Conservation (phyloP, 495 filamentous ascomycete species). For the Bacidia gigantensis region DNA sequence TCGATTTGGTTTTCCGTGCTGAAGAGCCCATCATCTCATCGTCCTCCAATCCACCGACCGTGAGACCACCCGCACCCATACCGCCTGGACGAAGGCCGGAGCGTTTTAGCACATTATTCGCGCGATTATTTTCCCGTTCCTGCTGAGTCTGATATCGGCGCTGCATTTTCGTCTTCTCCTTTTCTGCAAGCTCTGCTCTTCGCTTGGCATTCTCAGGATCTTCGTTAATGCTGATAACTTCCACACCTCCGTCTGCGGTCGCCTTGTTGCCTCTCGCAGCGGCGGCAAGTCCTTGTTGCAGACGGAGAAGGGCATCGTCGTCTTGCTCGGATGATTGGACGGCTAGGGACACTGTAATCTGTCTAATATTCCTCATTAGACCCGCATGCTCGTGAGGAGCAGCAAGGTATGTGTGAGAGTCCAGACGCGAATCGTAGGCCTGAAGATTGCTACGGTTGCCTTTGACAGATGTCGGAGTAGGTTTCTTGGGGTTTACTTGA, state of each 20-base stretch:
- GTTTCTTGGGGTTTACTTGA: slow-evolving; percentile 28
- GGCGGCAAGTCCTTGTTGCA: slow-evolving; percentile 55
- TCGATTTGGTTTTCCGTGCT: slow-evolving; percentile 25
- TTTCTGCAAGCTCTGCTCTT: slow-evolving; percentile 60
- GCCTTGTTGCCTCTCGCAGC: slow-evolving; percentile 42
- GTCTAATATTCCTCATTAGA: slow-evolving; percentile 61
- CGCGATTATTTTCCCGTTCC: slow-evolving; percentile 47
- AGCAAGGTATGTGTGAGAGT: slow-evolving; percentile 72
- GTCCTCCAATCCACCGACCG: slow-evolving; percentile 62
- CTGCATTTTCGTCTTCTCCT: slow-evolving; percentile 52
- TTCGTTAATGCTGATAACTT: slow-evolving; percentile 46
- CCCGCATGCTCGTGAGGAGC: slow-evolving; percentile 56
- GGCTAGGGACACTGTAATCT: slow-evolving; percentile 63
- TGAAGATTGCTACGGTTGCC: slow-evolving; percentile 15
- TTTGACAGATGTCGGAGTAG: slow-evolving; percentile 31
- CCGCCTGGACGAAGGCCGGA: slow-evolving; percentile 32
- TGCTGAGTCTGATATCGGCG: slow-evolving; percentile 54
- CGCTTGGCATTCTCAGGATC: slow-evolving; percentile 73
- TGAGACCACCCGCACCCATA: slow-evolving; percentile 47
- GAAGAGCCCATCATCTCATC: slow-evolving; percentile 34
- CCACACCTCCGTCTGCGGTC: slow-evolving; percentile 43
- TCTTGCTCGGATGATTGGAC: slow-evolving; percentile 56
- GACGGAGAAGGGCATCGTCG: slow-evolving; percentile 62
- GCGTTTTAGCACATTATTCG: slow-evolving; percentile 37
- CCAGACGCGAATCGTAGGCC: slow-evolving; percentile 51